Conservation (phyloP, 768 basidiomycete genomes). For the Boletus tomentosulus region DNA sequence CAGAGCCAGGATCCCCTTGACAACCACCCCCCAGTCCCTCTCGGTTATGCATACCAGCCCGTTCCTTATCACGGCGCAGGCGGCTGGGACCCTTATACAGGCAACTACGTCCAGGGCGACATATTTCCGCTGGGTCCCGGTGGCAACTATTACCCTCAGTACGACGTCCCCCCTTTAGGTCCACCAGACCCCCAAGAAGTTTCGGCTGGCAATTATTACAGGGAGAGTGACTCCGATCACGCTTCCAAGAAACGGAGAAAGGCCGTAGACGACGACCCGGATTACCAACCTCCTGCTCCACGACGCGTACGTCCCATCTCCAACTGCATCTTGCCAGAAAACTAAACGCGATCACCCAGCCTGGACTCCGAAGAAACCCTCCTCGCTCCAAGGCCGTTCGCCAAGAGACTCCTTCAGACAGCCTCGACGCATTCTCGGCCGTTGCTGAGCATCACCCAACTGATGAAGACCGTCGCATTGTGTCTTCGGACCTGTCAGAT, state of each 20-base stretch:
- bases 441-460: constrained; percentile 21
- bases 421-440: constrained; percentile 15
- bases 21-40: constrained; percentile 32
- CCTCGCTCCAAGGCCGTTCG: constrained; percentile 36
- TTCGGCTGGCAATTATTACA: constrained; percentile 26
- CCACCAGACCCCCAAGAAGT: constrained; percentile 19
- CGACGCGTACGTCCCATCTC: constrained; percentile 49
- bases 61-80: constrained; percentile 36
- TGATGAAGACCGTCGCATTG: constrained; percentile 42
- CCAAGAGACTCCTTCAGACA: constrained; percentile 27
- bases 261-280: constrained; percentile 44
- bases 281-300: constrained; percentile 45
- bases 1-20: constrained; percentile 26
- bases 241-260: constrained; percentile 50
- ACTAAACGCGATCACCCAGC: constrained; percentile 18
- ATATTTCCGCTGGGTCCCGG: constrained; percentile 36
- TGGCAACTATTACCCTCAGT: constrained; percentile 34
- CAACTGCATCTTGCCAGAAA: background rate
- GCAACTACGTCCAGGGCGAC: constrained; percentile 37
- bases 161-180: constrained; percentile 15
- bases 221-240: constrained; percentile 28
- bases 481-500: constrained; percentile 79
- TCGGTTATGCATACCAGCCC: constrained; percentile 36
- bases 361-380: constrained; percentile 42
- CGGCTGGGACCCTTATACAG: constrained; percentile 37